Evolutionary conservation across 75 land plant species (phyloP), one percentile per base, ranked within the genome.

Genomic region (Cryptomeria japonica): DNA sequence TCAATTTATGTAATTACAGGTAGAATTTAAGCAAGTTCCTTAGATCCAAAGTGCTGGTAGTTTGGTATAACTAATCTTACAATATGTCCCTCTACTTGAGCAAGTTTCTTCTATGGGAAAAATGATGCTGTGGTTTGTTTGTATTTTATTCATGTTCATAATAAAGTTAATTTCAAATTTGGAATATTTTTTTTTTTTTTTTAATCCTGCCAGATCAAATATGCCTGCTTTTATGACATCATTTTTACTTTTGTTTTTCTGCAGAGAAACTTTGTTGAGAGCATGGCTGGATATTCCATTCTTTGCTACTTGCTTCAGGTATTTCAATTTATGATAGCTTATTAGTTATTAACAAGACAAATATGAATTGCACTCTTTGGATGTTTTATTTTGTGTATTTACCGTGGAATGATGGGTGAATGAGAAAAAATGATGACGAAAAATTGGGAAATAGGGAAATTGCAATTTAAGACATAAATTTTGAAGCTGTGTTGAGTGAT

Each of bases 261-360:
- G 95, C 97, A 98, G 99, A 94, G 99, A 87, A 98, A 98, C 85
- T 98, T 98, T 90, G 99, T 98, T 84, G 99, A 98, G 89, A 98
- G 99, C 90, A 98, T 98, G 99, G 99, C 99, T 83, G 99, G 99
- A 42, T 98, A 98, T 91, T 98, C 99, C 73, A 93, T 98, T 49
- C 88, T 98, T 2, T 97, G 99, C 88, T 98, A 98, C 89, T 93
- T 98, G 86, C 92, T 98, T 75, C 99, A 98, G 96, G 99, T 97
- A 89, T 36, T 31, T 85, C 25, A 10, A 56, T 7, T 39, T 25
- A 56, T 19, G 56, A 14, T 85, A 13, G 44, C 55, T 37, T 53
- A 51, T 85, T 55, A 14, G 14, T 37, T 53, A 51, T 85, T 55
- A 14, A 31, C 34, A 6, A 8, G 56, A 37, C 53, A 82, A 82